Conservation (phyloP, 148 eudicot genomes). For the Nepenthes mirabilis region DNA sequence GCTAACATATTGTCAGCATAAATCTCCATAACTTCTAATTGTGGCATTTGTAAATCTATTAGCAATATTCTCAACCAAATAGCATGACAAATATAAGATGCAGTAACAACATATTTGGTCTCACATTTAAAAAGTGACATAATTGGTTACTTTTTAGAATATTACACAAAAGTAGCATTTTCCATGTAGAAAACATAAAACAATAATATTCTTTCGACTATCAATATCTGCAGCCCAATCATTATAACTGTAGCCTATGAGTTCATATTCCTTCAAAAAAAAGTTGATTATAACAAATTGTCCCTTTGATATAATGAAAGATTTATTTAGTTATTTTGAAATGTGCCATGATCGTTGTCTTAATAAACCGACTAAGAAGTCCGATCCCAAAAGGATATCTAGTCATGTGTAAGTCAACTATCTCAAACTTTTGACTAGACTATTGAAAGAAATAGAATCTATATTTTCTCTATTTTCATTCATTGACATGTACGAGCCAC, state of each 20-base stretch:
- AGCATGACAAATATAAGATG: slow-evolving; percentile 1
- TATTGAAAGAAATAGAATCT: neutral
- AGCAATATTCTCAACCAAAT: slow-evolving; percentile 1
- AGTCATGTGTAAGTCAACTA: slow-evolving; percentile 5
- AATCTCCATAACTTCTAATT: neutral
- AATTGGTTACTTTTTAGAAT: neutral
- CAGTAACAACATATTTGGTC: slow-evolving; percentile 5
- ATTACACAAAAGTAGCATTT: neutral
- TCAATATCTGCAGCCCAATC: slow-evolving; percentile 8
- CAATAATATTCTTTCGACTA: slow-evolving; percentile 4
- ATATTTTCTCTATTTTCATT: slow-evolving; percentile 1
- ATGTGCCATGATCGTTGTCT: neutral
- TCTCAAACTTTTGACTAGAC: slow-evolving; percentile 5
- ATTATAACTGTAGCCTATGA: slow-evolving; percentile 4
- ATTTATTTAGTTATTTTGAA: slow-evolving; percentile 6
- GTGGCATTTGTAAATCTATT: neutral
- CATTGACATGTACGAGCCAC: slow-evolving; percentile 2
- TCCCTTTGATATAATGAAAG: slow-evolving; percentile 5
- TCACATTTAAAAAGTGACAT: slow-evolving; percentile 1
- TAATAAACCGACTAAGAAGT: slow-evolving; percentile 3
- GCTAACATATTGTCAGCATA: slow-evolving; percentile 2
- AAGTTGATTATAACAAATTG: no score
- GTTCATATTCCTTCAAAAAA: no score
- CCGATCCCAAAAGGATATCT: slow-evolving; percentile 6
- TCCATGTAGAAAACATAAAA: slow-evolving; percentile 3